phyloP scores from a whole-genome alignment of 257 asterid species.

The Avicennia marina region DNA sequence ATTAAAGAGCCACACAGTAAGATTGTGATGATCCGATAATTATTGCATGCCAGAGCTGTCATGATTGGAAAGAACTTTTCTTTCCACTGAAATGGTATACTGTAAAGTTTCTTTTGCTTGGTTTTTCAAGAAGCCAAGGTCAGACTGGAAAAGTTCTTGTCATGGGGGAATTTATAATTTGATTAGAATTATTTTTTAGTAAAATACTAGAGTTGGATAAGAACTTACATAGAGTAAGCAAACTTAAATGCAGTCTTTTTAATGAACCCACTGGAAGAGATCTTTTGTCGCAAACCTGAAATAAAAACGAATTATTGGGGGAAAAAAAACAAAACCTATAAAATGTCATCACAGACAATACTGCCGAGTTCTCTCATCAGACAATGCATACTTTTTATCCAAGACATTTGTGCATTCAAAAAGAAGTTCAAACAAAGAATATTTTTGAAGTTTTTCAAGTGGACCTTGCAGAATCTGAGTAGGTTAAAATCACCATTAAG shows the following conservation, averaged over 20 bases:
- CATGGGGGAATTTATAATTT: too few species aligned
- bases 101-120: too few species aligned
- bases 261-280: constrained; percentile 75
- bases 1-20: too few species aligned
- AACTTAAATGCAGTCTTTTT: constrained; percentile 65
- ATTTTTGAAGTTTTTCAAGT: not conserved
- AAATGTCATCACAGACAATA: not conserved
- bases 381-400: not conserved
- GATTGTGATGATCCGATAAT: too few species aligned
- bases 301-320: constrained; percentile 14
- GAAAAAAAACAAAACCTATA: not conserved
- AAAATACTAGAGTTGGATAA: constrained; percentile 15
- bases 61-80: too few species aligned
- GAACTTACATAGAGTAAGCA: constrained; percentile 82
- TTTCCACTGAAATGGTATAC: too few species aligned
- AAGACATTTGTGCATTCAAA: not conserved
- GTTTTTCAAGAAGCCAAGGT: not conserved
- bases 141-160: not conserved
- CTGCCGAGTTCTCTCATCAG: not conserved
- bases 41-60: too few species aligned
- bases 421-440: not conserved
- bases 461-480: not conserved
- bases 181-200: not conserved
- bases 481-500: too few species aligned
- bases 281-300: constrained; percentile 87